Evolutionary conservation across 176 grass and related monocot genomes (phyloP).

Genomic region (Guadua angustifolia): DNA sequence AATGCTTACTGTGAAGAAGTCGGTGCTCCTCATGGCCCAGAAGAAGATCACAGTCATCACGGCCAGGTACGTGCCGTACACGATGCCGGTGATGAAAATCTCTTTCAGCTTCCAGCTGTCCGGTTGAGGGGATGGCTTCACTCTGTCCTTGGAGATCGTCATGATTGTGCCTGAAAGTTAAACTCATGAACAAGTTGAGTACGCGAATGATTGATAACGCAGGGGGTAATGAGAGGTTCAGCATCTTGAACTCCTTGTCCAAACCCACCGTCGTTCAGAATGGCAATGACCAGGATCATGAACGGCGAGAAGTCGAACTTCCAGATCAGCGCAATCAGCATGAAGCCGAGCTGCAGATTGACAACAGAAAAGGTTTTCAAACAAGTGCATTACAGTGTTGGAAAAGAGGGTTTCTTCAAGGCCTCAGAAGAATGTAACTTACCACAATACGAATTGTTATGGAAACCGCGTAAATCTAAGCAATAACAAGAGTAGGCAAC

Average conservation of each 20-base stretch:
- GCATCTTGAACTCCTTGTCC: background rate
- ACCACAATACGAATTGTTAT: constrained; percentile 99
- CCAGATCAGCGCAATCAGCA: constrained; percentile 95
- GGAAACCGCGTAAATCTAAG: constrained; percentile 92
- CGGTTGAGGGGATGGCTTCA: constrained; percentile 85
- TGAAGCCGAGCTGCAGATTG: constrained; percentile 80
- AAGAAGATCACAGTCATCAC: constrained; percentile 96
- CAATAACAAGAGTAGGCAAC: constrained; percentile 10
- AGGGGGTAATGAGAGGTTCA: background rate
- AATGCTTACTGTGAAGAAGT: constrained; percentile 74
- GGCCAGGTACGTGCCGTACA: constrained; percentile 82
- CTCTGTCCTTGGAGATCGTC: constrained; percentile 97
- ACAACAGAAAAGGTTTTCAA: background rate
- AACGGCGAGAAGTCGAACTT: constrained; percentile 97
- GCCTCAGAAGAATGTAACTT: constrained; percentile 23
- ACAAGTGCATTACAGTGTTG: background rate
- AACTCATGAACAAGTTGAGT: background rate
- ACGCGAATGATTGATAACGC: background rate
- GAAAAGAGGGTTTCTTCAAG: background rate
- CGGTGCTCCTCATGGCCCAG: constrained; percentile 83
- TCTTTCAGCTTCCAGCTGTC: constrained; percentile 97
- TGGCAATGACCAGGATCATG: constrained; percentile 97
- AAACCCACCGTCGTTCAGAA: constrained; percentile 90
- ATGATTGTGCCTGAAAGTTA: constrained; percentile 78
- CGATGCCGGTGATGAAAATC: constrained; percentile 91